A percentile compares a stretch with the other conserved stretches of the same genome.
Evolutionary conservation across 2,329 filamentous ascomycete species (phyloP).

Genomic region (Colletotrichum scovillei): DNA sequence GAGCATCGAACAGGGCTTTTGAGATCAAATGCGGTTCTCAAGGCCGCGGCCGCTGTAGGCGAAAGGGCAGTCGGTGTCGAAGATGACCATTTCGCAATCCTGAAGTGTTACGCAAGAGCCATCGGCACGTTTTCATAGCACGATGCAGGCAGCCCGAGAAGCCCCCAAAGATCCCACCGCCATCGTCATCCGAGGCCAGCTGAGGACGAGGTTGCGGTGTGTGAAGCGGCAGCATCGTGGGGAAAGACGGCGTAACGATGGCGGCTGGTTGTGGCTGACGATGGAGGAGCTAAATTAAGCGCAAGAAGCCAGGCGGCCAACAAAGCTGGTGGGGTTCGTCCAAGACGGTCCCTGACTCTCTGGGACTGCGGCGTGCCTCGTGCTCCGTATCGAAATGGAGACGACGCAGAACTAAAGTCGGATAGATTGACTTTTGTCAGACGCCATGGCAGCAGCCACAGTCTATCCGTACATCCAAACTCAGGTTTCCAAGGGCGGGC

Average conservation of each 20-base stretch:
- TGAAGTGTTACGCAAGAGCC: slow-evolving; percentile 21
- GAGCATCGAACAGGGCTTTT: background rate
- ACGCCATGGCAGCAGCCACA: background rate
- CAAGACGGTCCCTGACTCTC: background rate
- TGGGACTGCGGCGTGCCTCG: slow-evolving; percentile 21
- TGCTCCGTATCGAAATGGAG: slow-evolving; percentile 24
- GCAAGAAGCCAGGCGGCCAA: slow-evolving; percentile 6
- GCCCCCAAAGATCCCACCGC: background rate
- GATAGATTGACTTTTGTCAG: slow-evolving; percentile 20
- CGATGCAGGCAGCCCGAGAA: background rate
- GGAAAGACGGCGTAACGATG: slow-evolving; percentile 26
- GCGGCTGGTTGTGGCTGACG: slow-evolving; percentile 33
- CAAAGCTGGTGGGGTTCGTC: slow-evolving; percentile 1
- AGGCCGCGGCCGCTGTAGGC: background rate
- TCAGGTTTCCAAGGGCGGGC: background rate
- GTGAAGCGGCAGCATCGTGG: slow-evolving; percentile 8
- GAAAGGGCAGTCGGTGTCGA: slow-evolving; percentile 2
- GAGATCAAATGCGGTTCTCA: slow-evolving; percentile 8
- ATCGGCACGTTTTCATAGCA: slow-evolving; percentile 4
- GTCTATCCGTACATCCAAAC: too few species aligned
- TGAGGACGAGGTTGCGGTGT: slow-evolving; percentile 7
- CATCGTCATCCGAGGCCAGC: slow-evolving; percentile 29
- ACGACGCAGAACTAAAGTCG: background rate
- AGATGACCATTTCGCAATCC: background rate
- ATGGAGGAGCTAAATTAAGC: slow-evolving; percentile 23